Percentiles rank a stretch among this genome's conserved stretches.
Conservation (phyloP, 2,329 filamentous ascomycete genomes). For the Pseudogymnoascus sp. region DNA sequence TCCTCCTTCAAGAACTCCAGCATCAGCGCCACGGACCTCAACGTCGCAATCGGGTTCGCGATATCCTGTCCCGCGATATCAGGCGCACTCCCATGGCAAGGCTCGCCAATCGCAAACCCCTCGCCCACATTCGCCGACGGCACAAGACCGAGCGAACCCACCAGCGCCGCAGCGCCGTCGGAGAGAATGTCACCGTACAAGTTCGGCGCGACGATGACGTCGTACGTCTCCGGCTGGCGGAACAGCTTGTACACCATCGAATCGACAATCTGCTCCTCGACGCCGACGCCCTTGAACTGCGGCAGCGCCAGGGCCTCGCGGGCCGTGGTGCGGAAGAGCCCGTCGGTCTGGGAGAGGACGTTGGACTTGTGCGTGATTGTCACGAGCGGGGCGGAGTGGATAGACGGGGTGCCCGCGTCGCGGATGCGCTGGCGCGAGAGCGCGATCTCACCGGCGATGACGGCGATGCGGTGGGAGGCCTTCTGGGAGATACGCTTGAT, state of each 20-base stretch:
- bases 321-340: constrained; percentile 79
- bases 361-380: constrained; percentile 99
- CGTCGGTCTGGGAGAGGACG: constrained; percentile 92
- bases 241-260: constrained; percentile 99
- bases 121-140: constrained; percentile 93
- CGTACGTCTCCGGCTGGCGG: constrained; percentile 88
- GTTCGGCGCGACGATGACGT: constrained; percentile 96
- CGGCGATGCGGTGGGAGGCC: constrained; percentile 76
- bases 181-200: constrained; percentile 96
- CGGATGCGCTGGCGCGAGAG: constrained; percentile 76
- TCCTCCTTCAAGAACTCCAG: constrained; percentile 89
- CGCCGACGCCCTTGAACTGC: constrained; percentile 54
- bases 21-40: constrained; percentile 88
- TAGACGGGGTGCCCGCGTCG: constrained; percentile 45
- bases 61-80: constrained; percentile 91
- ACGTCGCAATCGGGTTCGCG: constrained; percentile 92
- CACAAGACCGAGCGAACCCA: constrained; percentile 85
- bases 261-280: constrained; percentile 98
- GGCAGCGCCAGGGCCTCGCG: constrained; percentile 60
- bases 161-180: constrained; percentile 87
- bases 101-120: constrained; percentile 91
- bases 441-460: constrained; percentile 92
- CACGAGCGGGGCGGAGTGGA: constrained; percentile 65
- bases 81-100: constrained; percentile 91
- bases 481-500: constrained; percentile 93